Evolutionary conservation across 2,329 filamentous ascomycete species (phyloP).

Genomic region (Trichoderma sp.): DNA sequence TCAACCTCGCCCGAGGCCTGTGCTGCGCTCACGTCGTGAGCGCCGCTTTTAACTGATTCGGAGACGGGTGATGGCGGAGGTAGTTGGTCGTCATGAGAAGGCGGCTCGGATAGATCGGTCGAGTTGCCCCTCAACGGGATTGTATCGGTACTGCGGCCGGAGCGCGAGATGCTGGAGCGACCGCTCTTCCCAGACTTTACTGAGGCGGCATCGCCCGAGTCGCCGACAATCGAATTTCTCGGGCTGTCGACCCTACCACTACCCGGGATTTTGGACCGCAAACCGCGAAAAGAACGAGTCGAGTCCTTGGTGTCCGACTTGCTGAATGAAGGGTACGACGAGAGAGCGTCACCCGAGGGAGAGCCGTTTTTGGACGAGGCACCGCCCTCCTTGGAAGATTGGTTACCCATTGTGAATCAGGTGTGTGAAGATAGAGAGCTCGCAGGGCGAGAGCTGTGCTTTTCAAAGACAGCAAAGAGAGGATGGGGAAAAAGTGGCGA

Average conservation of each 20-base stretch:
- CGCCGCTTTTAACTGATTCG: conserved; percentile 67
- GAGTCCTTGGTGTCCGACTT: conserved; percentile 93
- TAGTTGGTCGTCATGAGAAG: conserved; percentile 51
- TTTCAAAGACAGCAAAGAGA: neutral
- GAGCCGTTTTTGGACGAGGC: conserved; percentile 48
- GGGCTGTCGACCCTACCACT: conserved; percentile 74
- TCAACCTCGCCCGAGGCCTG: conserved; percentile 89
- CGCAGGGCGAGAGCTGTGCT: neutral
- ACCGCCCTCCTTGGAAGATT: conserved; percentile 62
- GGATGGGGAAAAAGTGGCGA: conserved; percentile 22
- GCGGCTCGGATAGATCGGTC: conserved; percentile 43
- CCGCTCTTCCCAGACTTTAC: conserved; percentile 67
- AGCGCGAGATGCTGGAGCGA: conserved; percentile 46
- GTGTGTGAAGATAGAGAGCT: conserved; percentile 14
- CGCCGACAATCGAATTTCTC: conserved; percentile 68
- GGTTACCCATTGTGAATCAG: conserved; percentile 64
- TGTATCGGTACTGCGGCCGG: conserved; percentile 44
- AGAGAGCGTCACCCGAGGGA: conserved; percentile 43
- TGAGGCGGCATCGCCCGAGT: conserved; percentile 69
- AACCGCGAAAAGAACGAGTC: conserved; percentile 76
- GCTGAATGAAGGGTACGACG: conserved; percentile 88
- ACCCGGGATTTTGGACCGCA: conserved; percentile 87
- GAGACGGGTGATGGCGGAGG: conserved; percentile 82
- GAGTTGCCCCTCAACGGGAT: conserved; percentile 42
- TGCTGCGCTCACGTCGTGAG: conserved; percentile 75